A percentile compares a stretch with the other conserved stretches of the same genome.
Conservation (phyloP, 1,284 basidiomycete genomes). For the Cystobasidiaceae sp. region DNA sequence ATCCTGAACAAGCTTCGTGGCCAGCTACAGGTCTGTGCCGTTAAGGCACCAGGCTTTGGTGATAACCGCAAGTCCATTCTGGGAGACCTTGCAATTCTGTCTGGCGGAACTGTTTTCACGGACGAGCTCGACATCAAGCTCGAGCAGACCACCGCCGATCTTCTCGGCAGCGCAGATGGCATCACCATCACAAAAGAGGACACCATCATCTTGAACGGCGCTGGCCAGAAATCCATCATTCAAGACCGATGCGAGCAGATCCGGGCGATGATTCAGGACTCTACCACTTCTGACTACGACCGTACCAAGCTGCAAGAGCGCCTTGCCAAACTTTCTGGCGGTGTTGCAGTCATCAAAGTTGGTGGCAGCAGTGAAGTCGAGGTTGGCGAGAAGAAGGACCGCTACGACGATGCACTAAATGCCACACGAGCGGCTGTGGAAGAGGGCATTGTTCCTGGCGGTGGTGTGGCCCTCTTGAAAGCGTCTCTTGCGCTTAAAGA, state of each 20-base stretch:
- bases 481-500: constrained; percentile 74
- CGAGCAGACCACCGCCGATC: constrained; percentile 78
- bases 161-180: constrained; percentile 86
- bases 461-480: constrained; percentile 67
- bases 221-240: constrained; percentile 78
- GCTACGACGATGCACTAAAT: constrained; percentile 95
- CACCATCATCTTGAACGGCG: constrained; percentile 92
- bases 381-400: constrained; percentile 98
- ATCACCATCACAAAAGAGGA: constrained; percentile 98
- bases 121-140: constrained; percentile 98
- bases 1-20: constrained; percentile 98
- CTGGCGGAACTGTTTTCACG: constrained; percentile 94
- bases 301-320: constrained; percentile 93
- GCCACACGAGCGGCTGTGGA: constrained; percentile 90
- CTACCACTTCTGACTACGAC: constrained; percentile 88
- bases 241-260: constrained; percentile 92
- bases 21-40: constrained; percentile 83
- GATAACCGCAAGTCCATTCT: constrained; percentile 98
- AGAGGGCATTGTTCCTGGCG: constrained; percentile 94
- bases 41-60: constrained; percentile 95
- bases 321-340: constrained; percentile 88
- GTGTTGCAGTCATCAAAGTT: constrained; percentile 97
- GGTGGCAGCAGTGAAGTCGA: constrained; percentile 92
- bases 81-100: constrained; percentile 93
- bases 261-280: constrained; percentile 73